Base-by-base conservation (phyloP, 495 filamentous ascomycete genomes). In the Penicillium bialowiezense region DNA sequence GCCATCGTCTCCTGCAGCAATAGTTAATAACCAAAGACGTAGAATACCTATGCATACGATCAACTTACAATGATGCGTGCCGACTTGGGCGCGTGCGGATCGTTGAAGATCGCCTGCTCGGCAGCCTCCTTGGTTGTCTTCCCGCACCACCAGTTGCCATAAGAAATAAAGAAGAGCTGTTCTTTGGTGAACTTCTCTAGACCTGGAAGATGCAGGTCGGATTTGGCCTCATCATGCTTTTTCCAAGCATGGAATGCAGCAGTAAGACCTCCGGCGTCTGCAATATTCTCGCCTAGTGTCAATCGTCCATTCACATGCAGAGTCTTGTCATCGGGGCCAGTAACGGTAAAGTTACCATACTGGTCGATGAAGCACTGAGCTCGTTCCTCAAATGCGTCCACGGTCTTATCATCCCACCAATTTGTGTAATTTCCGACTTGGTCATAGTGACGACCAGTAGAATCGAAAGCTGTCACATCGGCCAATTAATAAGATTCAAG, bases 231-330 rank as follows among this genome's bases (percentile, higher is more conserved):
- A 20, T 76, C 77, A 2, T 73, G 77, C 50, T 75, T 74, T 61
- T 82, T 79, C 87, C 87, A 90, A 1, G 85, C 84, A 8, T 75
- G 72, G 54, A 80, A 90, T 1, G 83, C 73, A 2, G 84, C 84
- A 21, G 74, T 70, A 15, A 91, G 55, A 5, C 87, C 87, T 26
- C 86, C 87, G 1, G 86, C 85, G 62, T 90, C 87, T 3, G 86
- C 84, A 42, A 90, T 86, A 57, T 89, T 89, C 71, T 90, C 87
- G 15, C 83, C 85, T 3, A 88, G 71, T 0, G 87, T 90, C 20
- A 85, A 66, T 15, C 67, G 67, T 28, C 86, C 87, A 50, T 87
- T 88, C 45, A 88, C 82, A 58, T 88, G 81, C 1, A 84, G 70
- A 5, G 75, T 68, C 52, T 83, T 73, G 23, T 72, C 78, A 20